phyloP scores from a whole-genome alignment of 2,329 filamentous ascomycete genomes.

The Calonectria leucothoes region DNA sequence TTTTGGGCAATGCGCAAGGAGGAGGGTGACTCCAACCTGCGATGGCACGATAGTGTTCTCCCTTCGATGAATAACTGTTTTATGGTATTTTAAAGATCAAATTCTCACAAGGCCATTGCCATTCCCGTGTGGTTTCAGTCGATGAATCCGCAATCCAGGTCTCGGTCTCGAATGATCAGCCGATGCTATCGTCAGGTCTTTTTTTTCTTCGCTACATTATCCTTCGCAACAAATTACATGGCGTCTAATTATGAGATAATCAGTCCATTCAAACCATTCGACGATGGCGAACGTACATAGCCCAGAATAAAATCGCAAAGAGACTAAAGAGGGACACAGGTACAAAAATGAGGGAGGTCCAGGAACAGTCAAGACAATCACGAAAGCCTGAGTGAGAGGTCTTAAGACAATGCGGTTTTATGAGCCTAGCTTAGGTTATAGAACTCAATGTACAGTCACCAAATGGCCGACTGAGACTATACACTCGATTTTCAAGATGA shows the following conservation, averaged over 20 bases:
- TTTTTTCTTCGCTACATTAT: not conserved
- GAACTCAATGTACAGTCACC: not conserved
- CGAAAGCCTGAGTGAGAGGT: too few relatives aligned
- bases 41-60: constrained; percentile 27
- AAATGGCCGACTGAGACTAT: not conserved
- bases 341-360: not conserved
- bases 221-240: not conserved
- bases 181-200: too few relatives aligned
- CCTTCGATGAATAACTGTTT: not conserved
- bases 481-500: not conserved
- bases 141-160: too few relatives aligned
- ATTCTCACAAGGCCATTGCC: not conserved
- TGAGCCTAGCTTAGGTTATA: not conserved
- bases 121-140: not conserved
- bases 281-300: not conserved
- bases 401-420: too few relatives aligned
- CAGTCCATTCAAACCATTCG: not conserved
- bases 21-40: constrained; percentile 27
- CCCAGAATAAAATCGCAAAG: not conserved
- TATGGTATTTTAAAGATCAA: not conserved
- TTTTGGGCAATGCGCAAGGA: constrained; percentile 32
- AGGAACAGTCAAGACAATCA: not conserved
- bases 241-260: not conserved
- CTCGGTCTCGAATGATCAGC: too few relatives aligned
- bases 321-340: not conserved